These are phyloP conservation scores for Phycomyces blakesleeanus DNA, from an alignment of 192 early-diverging fungal genomes.

Conservation along the genomic window DNA sequence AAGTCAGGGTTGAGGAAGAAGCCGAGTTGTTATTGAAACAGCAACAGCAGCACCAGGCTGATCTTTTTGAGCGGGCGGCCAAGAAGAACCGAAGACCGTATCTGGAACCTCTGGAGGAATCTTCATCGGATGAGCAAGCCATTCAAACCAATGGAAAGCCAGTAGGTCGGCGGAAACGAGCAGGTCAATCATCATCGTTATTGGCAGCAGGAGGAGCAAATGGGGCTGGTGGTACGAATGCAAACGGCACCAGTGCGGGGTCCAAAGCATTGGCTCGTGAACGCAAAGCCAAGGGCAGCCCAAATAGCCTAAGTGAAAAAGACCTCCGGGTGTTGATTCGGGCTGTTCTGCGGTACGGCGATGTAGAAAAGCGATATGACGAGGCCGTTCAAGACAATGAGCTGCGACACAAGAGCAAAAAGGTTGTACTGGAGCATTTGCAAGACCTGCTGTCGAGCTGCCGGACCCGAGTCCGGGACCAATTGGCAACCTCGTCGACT, in stretches of 20 bases:
- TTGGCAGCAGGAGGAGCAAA: no score
- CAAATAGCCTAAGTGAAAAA: slow-evolving; percentile 61
- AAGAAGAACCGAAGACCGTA: slow-evolving; percentile 26
- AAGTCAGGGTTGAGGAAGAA: slow-evolving; percentile 62
- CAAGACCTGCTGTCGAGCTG: slow-evolving; percentile 48
- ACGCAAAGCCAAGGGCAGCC: neutral
- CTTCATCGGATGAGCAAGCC: slow-evolving; percentile 2
- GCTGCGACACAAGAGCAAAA: slow-evolving; percentile 60
- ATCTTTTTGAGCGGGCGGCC: slow-evolving; percentile 41
- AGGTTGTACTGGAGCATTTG: slow-evolving; percentile 36
- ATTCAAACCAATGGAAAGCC: neutral
- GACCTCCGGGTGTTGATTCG: slow-evolving; percentile 80
- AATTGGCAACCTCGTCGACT: slow-evolving; percentile 8
- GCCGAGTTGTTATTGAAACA: slow-evolving; percentile 39
- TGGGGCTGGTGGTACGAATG: slow-evolving; percentile 28
- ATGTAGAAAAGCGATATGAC: slow-evolving; percentile 71
- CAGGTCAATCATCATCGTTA: no score
- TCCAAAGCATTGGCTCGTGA: no score
- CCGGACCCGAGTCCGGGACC: slow-evolving; percentile 48
- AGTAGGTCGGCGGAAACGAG: neutral
- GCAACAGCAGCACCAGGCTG: slow-evolving; percentile 47
- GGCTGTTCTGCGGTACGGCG: slow-evolving; percentile 81
- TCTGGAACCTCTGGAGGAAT: slow-evolving; percentile 20
- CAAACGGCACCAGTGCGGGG: slow-evolving; percentile 8
- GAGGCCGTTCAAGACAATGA: slow-evolving; percentile 81